Base-by-base conservation (phyloP, 495 filamentous ascomycete species). In the Aspergillus homomorphus region DNA sequence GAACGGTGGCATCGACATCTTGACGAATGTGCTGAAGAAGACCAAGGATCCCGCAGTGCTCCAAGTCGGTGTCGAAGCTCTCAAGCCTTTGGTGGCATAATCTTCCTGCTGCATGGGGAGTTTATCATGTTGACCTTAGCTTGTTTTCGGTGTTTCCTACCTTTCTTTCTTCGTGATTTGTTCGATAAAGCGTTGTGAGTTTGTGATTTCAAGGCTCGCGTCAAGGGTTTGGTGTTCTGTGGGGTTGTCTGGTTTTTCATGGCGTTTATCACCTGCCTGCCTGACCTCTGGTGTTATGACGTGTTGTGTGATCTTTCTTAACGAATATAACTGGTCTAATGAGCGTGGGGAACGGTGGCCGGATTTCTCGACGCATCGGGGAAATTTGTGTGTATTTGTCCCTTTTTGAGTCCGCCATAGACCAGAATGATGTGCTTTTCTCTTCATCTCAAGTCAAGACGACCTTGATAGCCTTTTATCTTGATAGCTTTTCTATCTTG, bases 11-110 rank as follows among this genome's bases (percentile, higher is more conserved):
- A 69, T 89, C 3, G 83, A 87, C 41, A 71, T 82, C 1, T 62
- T 91, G 59, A 87, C 80, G 55, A 79, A 78, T 50, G 84, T 82
- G 56, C 74, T 88, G 8, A 87, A 86, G 76, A 82, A 81, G 67
- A 84, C 84, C 3, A 74, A 80, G 54, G 83, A 82, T 46, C 74
- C 82, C 16, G 82, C 85, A 44, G 83, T 91, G 22, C 69, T 91
- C 10, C 80, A 89, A 70, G 73, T 83, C 4, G 82, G 82, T 0
- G 79, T 89, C 15, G 79, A 87, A 64, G 81, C 82, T 3, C 69
- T 89, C 61, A 87, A 88, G 66, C 68, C 76, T 24, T 62, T 89
- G 56, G 71, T 88, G 43, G 73, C 77, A 60, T 67, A 74, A 45
- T 57, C 42, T 57, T 46, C 48, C 2, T 38, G 33, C 33, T 38